phyloP scores from a whole-genome alignment of 371 early-diverging fungal species.

The Rhizopus microsporus region DNA sequence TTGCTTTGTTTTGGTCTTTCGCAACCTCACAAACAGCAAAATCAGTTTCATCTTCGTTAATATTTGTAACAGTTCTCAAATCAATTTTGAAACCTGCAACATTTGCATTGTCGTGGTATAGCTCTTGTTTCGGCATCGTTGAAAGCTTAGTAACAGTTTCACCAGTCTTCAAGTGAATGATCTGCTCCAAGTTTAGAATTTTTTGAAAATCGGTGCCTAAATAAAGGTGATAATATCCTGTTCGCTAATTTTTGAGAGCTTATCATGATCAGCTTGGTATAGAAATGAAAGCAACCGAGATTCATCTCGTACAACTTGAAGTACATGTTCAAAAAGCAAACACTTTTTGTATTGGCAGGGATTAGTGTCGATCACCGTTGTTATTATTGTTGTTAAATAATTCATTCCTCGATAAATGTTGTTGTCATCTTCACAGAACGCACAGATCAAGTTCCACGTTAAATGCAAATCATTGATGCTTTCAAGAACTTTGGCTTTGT shows the following conservation, averaged over 20 bases:
- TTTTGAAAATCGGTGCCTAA: conserved; percentile 6
- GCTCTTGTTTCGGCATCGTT: conserved; percentile 4
- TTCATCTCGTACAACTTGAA: conserved; percentile 1
- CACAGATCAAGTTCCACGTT: too few relatives aligned
- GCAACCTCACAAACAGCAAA: conserved; percentile 8
- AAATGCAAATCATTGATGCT: too few relatives aligned
- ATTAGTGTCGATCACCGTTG: too few relatives aligned
- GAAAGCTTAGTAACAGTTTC: conserved; percentile 6
- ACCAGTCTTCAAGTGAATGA: conserved; percentile 15
- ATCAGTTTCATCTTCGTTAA: conserved; percentile 2
- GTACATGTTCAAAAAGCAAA: too few relatives aligned
- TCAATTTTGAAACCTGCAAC: conserved; percentile 14
- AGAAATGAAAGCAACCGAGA: conserved; percentile 1
- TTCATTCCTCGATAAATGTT: too few relatives aligned
- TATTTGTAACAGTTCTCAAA: conserved; percentile 3
- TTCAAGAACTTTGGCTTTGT: too few relatives aligned
- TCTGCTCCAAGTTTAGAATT: neutral
- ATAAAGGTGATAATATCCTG: neutral
- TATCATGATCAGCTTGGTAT: neutral
- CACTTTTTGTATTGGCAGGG: too few relatives aligned
- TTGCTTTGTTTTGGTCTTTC: conserved; percentile 8
- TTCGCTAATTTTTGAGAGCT: neutral
- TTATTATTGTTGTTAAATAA: too few relatives aligned
- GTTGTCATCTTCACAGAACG: too few relatives aligned
- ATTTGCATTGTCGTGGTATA: conserved; percentile 8